Base-by-base conservation (phyloP, 2,329 filamentous ascomycete species). In the Fusarium torulosum region DNA sequence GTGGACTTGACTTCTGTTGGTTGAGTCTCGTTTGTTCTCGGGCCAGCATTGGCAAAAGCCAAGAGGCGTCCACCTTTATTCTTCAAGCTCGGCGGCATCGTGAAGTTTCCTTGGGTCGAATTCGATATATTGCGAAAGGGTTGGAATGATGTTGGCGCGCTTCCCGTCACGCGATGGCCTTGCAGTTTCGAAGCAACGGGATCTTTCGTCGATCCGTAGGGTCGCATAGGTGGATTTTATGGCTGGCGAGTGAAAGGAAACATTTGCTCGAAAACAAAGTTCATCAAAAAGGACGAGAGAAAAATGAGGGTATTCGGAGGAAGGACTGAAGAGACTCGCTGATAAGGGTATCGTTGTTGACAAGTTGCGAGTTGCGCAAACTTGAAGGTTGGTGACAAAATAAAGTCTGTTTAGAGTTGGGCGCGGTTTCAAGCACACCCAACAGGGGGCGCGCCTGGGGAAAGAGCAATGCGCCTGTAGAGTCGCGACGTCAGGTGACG, bases 31-130 rank as follows among this genome's bases (percentile, higher is more conserved):
- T 67, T 66, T 38, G 58, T 62, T 43, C 73, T 70, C 23, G 64
- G 57, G 49, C 64, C 66, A 47, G 47, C 62, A 27, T 69, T 73
- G 54, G 74, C 77, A 64, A 79, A 79, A 20, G 72, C 72, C 49
- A 72, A 53, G 17, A 79, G 75, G 49, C 75, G 72, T 40, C 75
- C 71, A 25, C 71, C 64, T 66, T 74, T 77, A 38, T 75, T 73
- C 60, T 76, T 79, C 23, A 77, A 52, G 38, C 70, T 73, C 43
- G 65, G 69, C 17, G 75, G 71, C 76, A 78, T 78, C 27, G 29
- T 72, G 55, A 21, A 29, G 4, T 25, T 51, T 31, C 37, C 37
- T 19, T 45, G 35, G 20, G 19, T 45, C 42, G 58, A 27, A 23
- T 31, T 25, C 19, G 50, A 43, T 4, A 41, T 41, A 19, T 46